Percentiles rank a stretch among this genome's conserved stretches.
Conservation (phyloP, 192 early-diverging fungal species). For the Podila epicladia region DNA sequence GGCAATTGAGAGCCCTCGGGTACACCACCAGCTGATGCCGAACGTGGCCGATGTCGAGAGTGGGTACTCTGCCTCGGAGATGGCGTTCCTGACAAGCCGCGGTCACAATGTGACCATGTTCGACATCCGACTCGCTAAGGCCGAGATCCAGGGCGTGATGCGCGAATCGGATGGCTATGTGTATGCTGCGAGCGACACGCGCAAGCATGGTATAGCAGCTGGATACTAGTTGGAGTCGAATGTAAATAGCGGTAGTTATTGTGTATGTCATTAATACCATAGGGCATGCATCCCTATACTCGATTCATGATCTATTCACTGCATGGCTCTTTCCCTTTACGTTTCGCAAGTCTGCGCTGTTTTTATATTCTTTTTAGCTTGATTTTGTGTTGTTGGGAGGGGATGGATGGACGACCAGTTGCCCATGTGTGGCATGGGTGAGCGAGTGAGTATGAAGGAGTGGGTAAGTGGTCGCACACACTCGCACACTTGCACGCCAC, state of each 20-base stretch:
- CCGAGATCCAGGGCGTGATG: conserved; percentile 67
- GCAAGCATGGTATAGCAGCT: conserved; percentile 72
- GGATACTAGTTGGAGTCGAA: conserved; percentile 52
- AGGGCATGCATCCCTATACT: too few species aligned
- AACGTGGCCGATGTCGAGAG: conserved; percentile 55
- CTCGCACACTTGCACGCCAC: too few species aligned
- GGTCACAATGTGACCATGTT: conserved; percentile 55
- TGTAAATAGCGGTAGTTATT: too few species aligned
- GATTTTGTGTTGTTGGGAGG: too few species aligned
- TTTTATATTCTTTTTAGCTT: not conserved
- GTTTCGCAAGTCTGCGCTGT: not conserved
- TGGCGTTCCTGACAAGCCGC: conserved; percentile 26
- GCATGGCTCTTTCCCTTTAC: not conserved
- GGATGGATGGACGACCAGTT: too few species aligned
- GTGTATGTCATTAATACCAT: too few species aligned
- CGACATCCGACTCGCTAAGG: conserved; percentile 42
- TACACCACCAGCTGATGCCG: conserved; percentile 94
- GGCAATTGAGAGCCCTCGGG: conserved; percentile 77
- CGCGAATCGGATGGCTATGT: conserved; percentile 54
- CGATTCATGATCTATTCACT: too few species aligned
- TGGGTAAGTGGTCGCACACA: too few species aligned
- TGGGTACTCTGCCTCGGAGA: conserved; percentile 41
- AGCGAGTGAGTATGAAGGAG: too few species aligned
- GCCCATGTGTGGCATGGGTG: too few species aligned
- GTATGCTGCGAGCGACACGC: conserved; percentile 69